These are phyloP conservation scores for Phaffia australis DNA, from an alignment of 768 basidiomycete species.

Conservation along the genomic window DNA sequence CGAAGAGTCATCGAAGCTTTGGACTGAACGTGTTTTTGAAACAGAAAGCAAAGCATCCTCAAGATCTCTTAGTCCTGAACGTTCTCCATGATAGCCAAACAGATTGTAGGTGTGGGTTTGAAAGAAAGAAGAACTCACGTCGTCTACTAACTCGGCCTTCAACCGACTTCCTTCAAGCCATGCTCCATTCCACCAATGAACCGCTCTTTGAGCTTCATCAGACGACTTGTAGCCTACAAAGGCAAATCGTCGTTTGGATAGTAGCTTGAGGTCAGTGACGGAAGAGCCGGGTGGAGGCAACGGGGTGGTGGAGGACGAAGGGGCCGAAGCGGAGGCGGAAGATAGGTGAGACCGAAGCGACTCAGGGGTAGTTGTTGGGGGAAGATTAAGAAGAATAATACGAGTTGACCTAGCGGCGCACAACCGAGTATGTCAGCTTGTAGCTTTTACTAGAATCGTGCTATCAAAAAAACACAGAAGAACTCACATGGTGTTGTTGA, in stretches of 20 bases:
- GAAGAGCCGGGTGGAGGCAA: constrained; percentile 32
- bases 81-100: constrained; percentile 30
- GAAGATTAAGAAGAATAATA: constrained; percentile 71
- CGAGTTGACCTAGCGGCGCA: constrained; percentile 41
- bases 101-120: neutral
- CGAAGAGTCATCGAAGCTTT: constrained; percentile 7
- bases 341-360: constrained; percentile 21
- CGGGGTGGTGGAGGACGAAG: constrained; percentile 9
- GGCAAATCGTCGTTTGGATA: constrained; percentile 72
- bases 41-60: too few species aligned
- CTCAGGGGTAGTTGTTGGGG: constrained; percentile 52
- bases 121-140: constrained; percentile 33
- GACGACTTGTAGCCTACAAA: constrained; percentile 83
- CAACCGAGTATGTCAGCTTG: too few species aligned
- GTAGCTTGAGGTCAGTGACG: constrained; percentile 78
- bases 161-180: constrained; percentile 73
- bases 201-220: constrained; percentile 60
- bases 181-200: constrained; percentile 72
- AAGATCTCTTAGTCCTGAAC: too few species aligned
- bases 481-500: too few species aligned
- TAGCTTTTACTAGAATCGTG: too few species aligned
- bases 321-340: constrained; percentile 10
- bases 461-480: too few species aligned
- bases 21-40: neutral
- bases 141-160: constrained; percentile 56